A percentile compares a stretch with the other conserved stretches of the same genome.
These are phyloP conservation scores for Diaporthe ilicicola DNA, from an alignment of 2,329 filamentous ascomycete genomes.

Conservation along the genomic window DNA sequence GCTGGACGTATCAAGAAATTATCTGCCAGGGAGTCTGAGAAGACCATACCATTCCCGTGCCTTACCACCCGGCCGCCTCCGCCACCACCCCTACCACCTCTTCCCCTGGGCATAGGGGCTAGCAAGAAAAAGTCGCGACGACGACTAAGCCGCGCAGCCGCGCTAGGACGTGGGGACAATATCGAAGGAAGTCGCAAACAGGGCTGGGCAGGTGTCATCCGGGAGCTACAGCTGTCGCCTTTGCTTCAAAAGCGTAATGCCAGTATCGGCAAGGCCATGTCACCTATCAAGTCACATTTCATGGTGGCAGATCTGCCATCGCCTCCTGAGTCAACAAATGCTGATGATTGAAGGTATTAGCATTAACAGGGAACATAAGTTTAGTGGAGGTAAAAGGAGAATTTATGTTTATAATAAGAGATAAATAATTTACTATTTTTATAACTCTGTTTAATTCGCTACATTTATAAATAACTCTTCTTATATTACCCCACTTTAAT, in stretches of 20 bases:
- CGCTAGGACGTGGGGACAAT: slow-evolving; percentile 62
- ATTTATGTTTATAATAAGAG: too few species aligned
- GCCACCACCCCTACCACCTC: slow-evolving; percentile 44
- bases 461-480: too few species aligned
- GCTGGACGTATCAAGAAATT: slow-evolving; percentile 39
- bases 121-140: slow-evolving; percentile 56
- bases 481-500: too few species aligned
- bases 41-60: slow-evolving; percentile 35
- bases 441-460: too few species aligned
- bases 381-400: too few species aligned
- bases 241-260: slow-evolving; percentile 65
- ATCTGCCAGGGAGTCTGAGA: slow-evolving; percentile 42
- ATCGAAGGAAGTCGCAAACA: slow-evolving; percentile 56
- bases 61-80: slow-evolving; percentile 41
- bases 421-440: too few species aligned
- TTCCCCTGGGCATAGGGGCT: slow-evolving; percentile 50
- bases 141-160: slow-evolving; percentile 55
- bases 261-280: slow-evolving; percentile 68
- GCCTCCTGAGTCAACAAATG: neutral
- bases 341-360: neutral
- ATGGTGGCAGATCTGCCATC: neutral
- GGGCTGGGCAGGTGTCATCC: slow-evolving; percentile 71
- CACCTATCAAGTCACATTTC: slow-evolving; percentile 33
- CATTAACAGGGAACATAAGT: neutral
- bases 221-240: slow-evolving; percentile 69